Base-by-base conservation (phyloP, 257 asterid species). In the Solanum pennellii region DNA sequence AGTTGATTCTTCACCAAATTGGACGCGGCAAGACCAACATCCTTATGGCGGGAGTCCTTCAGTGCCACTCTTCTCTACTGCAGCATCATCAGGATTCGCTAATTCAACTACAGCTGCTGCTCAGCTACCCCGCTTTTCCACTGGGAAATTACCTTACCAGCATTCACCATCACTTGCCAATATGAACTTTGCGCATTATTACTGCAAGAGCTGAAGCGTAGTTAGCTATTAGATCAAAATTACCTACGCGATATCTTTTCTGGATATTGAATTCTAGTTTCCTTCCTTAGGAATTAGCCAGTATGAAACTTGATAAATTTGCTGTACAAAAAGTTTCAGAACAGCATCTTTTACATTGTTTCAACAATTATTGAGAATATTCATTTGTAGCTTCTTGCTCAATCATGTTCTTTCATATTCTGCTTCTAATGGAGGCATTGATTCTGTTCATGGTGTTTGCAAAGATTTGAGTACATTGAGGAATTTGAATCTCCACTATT, bases 11-110 rank as follows among this genome's bases (percentile, higher is more conserved):
- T 88, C 92, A 3, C 90, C 93, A 83, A 92, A 91, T 60, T 91
- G 93, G 95, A 85, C 91, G 41, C 85, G 90, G 93, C 88, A 88
- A 44, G 88, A 89, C 42, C 89, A 83, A 5, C 87, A 87, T 86
- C 87, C 79, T 82, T 83, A 88, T 33, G 62, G 87, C n/a, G 92
- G 90, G 88, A 88, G 89, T 87, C 88, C 90, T 73, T 92, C 91
- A 41, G 89, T 87, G 83, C 88, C 92, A 31, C 90, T 92, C 92
- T 93, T 94, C 90, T 92, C 95, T 89, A 91, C 94, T 92, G 99
- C 99, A 96, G 99, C 99, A 96, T 96, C 98, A 96, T 96, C 98
- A 95, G 98, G 99, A 96, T 96, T 96, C 99, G 93, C 92, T 86
- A 94, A 90, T 88, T 86, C 98, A 87, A 92, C 88, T 42, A 88